Evolutionary conservation across 2,329 filamentous ascomycete genomes (phyloP).

Genomic region (Eurotiales sp.): DNA sequence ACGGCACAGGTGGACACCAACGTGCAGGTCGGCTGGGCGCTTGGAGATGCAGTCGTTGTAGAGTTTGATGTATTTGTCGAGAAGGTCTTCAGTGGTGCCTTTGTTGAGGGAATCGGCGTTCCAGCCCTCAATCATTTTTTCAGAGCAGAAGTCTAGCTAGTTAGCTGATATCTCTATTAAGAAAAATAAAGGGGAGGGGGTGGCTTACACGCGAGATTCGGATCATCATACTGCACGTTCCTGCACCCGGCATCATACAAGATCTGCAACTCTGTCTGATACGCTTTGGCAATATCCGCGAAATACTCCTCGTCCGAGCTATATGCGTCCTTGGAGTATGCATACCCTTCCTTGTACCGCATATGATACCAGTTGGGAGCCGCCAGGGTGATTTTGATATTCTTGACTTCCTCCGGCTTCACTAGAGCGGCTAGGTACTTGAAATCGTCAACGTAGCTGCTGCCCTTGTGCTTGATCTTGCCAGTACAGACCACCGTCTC

Average conservation of each 20-base stretch:
- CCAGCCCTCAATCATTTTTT: slow-evolving; percentile 69
- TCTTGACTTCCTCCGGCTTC: slow-evolving; percentile 58
- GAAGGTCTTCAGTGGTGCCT: slow-evolving; percentile 64
- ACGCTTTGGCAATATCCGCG: slow-evolving; percentile 61
- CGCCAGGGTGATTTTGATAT: slow-evolving; percentile 66
- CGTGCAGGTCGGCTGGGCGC: slow-evolving; percentile 66
- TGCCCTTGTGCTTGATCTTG: slow-evolving; percentile 57
- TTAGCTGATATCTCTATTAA: slow-evolving; percentile 9
- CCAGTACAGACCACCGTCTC: slow-evolving; percentile 55
- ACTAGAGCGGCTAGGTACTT: slow-evolving; percentile 58
- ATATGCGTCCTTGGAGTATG: slow-evolving; percentile 57
- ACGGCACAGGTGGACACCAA: slow-evolving; percentile 71
- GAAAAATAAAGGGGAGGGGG: neutral
- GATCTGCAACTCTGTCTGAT: slow-evolving; percentile 59
- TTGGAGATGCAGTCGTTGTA: slow-evolving; percentile 69
- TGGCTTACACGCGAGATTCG: slow-evolving; percentile 61
- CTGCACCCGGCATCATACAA: slow-evolving; percentile 61
- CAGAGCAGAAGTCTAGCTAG: slow-evolving; percentile 64
- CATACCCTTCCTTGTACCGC: slow-evolving; percentile 53
- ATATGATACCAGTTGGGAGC: slow-evolving; percentile 69
- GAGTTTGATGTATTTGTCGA: slow-evolving; percentile 71
- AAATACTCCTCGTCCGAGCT: slow-evolving; percentile 60
- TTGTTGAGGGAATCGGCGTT: slow-evolving; percentile 64
- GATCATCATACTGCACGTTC: slow-evolving; percentile 67
- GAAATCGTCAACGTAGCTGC: slow-evolving; percentile 56